These are phyloP conservation scores for Psilocybe subaeruginosa DNA, from an alignment of 768 basidiomycete species.

Conservation along the genomic window DNA sequence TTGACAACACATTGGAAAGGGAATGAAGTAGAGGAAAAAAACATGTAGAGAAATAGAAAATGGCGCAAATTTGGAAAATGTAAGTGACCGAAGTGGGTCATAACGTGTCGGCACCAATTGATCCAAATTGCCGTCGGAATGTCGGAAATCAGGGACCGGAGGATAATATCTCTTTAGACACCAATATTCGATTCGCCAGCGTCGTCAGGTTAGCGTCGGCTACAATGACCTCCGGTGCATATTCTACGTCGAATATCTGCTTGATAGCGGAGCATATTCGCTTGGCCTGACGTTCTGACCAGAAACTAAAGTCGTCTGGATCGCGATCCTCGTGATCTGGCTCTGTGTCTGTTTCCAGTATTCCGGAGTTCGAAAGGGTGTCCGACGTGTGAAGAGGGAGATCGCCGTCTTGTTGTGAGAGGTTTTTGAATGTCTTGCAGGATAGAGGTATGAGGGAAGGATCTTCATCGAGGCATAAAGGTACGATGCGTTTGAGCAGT, in stretches of 20 bases:
- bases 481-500: conserved; percentile 76
- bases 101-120: not conserved
- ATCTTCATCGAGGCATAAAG: conserved; percentile 86
- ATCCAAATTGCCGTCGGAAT: not conserved
- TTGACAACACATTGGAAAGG: not conserved
- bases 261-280: conserved; percentile 81
- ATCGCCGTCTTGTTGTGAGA: conserved; percentile 4
- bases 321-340: conserved; percentile 54
- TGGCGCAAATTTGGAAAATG: not conserved
- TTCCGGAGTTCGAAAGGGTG: conserved; percentile 8
- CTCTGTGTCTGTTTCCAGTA: conserved; percentile 20
- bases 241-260: conserved; percentile 86
- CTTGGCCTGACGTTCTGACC: conserved; percentile 89
- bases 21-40: not conserved
- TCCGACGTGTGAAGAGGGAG: conserved; percentile 17
- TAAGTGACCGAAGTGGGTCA: not conserved
- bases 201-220: conserved; percentile 93
- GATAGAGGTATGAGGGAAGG: conserved; percentile 78
- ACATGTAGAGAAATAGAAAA: not conserved
- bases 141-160: conserved; percentile 11
- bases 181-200: conserved; percentile 81
- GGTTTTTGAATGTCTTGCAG: conserved; percentile 39
- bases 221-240: conserved; percentile 86
- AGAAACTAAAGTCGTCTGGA: conserved; percentile 93
- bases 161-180: conserved; percentile 64